Conservation (phyloP, 2,329 filamentous ascomycete species). For the Aspergillus quadricinctus region DNA sequence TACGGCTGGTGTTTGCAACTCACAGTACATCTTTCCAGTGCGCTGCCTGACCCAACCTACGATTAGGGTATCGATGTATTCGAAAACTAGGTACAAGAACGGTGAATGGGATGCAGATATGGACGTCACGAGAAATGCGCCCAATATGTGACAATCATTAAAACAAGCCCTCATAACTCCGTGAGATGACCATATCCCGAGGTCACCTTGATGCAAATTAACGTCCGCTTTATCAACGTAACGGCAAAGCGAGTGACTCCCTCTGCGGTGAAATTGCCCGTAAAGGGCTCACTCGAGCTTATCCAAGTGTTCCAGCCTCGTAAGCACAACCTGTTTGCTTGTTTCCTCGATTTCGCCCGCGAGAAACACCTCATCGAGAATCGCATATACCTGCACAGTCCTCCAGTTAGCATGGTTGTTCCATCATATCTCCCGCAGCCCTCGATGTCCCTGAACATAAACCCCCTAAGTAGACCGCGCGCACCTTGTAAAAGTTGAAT, state of each 20-base stretch:
- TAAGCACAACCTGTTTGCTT: constrained; percentile 95
- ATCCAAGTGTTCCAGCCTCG: constrained; percentile 88
- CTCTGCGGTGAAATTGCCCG: not conserved
- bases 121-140: constrained; percentile 2
- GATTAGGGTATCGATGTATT: constrained; percentile 6
- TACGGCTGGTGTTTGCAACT: too few species aligned
- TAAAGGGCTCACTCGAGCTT: constrained; percentile 69
- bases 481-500: constrained; percentile 66
- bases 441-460: not conserved
- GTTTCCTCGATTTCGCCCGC: constrained; percentile 98
- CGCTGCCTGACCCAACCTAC: not conserved
- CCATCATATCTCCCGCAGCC: not conserved
- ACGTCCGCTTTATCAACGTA: not conserved
- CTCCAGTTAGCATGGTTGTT: constrained; percentile 7
- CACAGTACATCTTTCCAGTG: too few species aligned
- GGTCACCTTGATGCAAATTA: constrained; percentile 16
- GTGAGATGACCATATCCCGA: constrained; percentile 13
- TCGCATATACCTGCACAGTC: constrained; percentile 74
- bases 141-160: constrained; percentile 3
- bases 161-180: constrained; percentile 16
- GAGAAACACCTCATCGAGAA: constrained; percentile 95
- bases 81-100: not conserved
- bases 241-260: not conserved
- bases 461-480: constrained; percentile 15
- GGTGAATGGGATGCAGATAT: constrained; percentile 1